Base-by-base conservation (phyloP, 2,329 filamentous ascomycete genomes). In the Fusarium verrucosum region DNA sequence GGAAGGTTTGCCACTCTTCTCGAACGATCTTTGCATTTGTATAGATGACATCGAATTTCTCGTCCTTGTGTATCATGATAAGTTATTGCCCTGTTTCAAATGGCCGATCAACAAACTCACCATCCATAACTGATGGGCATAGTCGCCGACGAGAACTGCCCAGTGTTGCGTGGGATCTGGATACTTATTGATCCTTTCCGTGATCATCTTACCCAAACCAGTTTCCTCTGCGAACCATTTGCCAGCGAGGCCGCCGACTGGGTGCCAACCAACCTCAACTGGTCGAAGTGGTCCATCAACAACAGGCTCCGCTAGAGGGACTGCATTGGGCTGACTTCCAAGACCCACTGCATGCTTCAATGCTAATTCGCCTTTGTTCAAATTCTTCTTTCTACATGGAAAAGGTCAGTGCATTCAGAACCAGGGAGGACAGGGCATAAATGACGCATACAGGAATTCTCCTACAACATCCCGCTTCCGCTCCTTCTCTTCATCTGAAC, bases 161-260 rank as follows among this genome's bases (percentile, higher is more conserved):
- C 85, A 87, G 67, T 87, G 85, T 73, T 87, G 85, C 5, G 83
- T 86, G 5, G 85, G 85, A 68, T 87, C 85, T 0, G 85, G 85
- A 60, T 83, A 86, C 54, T 76, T 78, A 65, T 83, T 80, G 50
- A 84, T 81, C 62, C 80, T 82, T 41, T 84, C 81, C 0, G 82
- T 85, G 57, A 87, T 86, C 76, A 83, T 75, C 72, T 82, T 83
- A 4, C 85, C 85, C 20, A 87, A 70, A 0, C 82, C 81, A 1
- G 83, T 85, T 68, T 83, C 76, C 50, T 87, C 83, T 14, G 84
- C 83, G 46, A 87, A 83, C 84, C 84, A 87, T 66, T 85, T 85
- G 36, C 84, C 84, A 1, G 82, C 82, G 17, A 82, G 74, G 1
- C 84, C 84, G 16, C 79, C 83, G 8, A 87, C 83, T 2, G 85